Evolutionary conservation across 2,329 filamentous ascomycete species (phyloP).

Genomic region (Phoma sp.): DNA sequence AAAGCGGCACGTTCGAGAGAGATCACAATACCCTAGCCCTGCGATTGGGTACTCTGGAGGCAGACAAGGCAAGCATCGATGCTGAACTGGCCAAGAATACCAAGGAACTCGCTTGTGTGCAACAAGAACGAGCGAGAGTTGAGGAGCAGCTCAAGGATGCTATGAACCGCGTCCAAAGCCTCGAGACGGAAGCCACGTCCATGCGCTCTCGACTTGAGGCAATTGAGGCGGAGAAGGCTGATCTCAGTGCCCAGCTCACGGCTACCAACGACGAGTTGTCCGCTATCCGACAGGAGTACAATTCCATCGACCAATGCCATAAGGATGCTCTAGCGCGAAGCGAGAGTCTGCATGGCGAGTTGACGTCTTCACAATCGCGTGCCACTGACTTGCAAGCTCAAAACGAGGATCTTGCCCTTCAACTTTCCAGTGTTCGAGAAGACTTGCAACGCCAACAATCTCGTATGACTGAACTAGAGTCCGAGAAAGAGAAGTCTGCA

Average conservation of each 20-base stretch:
- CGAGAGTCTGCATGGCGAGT: conserved; percentile 23
- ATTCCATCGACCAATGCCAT: conserved; percentile 13
- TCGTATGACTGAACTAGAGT: conserved; percentile 27
- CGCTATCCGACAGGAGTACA: not conserved
- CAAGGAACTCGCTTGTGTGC: conserved; percentile 12
- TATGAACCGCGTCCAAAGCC: conserved; percentile 8
- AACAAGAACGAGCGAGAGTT: conserved; percentile 3
- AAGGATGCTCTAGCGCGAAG: conserved; percentile 12
- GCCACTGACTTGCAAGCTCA: conserved; percentile 28
- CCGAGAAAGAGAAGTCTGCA: conserved; percentile 25
- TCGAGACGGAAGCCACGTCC: conserved; percentile 27
- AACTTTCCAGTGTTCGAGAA: conserved; percentile 20
- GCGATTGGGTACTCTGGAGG: conserved; percentile 11
- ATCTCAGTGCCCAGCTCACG: conserved; percentile 27
- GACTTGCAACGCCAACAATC: conserved; percentile 25
- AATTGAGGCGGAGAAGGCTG: conserved; percentile 27
- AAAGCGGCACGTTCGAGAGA: conserved; percentile 7
- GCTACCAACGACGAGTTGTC: conserved; percentile 6
- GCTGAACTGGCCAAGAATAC: conserved; percentile 6
- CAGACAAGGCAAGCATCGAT: conserved; percentile 9
- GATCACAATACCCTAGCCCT: conserved; percentile 8
- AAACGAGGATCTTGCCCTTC: conserved; percentile 25
- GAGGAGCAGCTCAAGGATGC: conserved; percentile 19
- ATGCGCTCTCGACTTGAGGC: conserved; percentile 23
- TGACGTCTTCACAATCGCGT: conserved; percentile 23